These are phyloP conservation scores for Rhodotorula mucilaginosa DNA, from an alignment of 1,284 basidiomycete species.

Conservation along the genomic window DNA sequence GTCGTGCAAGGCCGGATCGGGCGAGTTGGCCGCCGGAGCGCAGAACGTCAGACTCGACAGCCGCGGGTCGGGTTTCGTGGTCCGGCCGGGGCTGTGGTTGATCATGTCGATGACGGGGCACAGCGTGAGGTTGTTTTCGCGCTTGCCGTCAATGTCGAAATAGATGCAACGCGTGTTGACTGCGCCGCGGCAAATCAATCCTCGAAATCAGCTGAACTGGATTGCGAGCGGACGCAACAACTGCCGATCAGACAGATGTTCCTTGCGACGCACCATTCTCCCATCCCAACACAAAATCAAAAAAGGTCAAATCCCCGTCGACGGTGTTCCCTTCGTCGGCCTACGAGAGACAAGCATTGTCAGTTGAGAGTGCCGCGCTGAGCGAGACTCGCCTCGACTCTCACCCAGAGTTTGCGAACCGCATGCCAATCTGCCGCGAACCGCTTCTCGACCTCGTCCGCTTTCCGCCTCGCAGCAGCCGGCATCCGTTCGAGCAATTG, in stretches of 20 bases:
- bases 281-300: constrained; percentile 39
- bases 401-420: constrained; percentile 26
- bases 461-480: background rate
- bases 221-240: background rate
- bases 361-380: background rate
- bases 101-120: constrained; percentile 45
- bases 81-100: constrained; percentile 31
- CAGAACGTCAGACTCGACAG: constrained; percentile 26
- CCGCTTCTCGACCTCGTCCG: constrained; percentile 26
- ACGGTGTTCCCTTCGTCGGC: background rate
- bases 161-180: constrained; percentile 46
- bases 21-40: constrained; percentile 12
- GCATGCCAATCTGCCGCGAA: constrained; percentile 37
- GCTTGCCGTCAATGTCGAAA: constrained; percentile 26
- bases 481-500: constrained; percentile 17
- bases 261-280: constrained; percentile 23
- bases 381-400: background rate
- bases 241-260: background rate
- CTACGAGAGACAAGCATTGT: background rate
- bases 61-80: constrained; percentile 13
- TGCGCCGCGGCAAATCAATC: background rate
- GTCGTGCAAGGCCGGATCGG: constrained; percentile 20
- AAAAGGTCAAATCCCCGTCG: constrained; percentile 24
- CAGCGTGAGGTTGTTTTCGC: constrained; percentile 42
- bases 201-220: background rate